Evolutionary conservation across 768 basidiomycete species (phyloP).

Genomic region (Guyanaporus albipodus): DNA sequence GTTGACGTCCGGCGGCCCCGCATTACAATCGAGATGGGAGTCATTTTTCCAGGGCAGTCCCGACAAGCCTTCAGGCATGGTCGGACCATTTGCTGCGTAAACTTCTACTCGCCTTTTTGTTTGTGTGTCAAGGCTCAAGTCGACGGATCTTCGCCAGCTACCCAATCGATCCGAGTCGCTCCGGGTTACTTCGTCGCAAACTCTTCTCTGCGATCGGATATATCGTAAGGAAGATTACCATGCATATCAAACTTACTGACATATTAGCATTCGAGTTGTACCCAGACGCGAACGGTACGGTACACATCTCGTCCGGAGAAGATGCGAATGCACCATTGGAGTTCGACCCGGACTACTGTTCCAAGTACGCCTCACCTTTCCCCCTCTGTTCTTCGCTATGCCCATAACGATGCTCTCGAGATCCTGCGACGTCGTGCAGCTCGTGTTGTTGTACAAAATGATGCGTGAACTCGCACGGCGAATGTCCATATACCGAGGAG

Average conservation of each 20-base stretch:
- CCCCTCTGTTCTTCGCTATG: neutral
- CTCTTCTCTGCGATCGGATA: constrained; percentile 17
- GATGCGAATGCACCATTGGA: constrained; percentile 40
- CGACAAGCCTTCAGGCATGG: constrained; percentile 52
- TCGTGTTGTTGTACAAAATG: constrained; percentile 47
- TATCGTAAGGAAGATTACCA: neutral
- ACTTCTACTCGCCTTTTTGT: neutral
- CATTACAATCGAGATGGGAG: constrained; percentile 48
- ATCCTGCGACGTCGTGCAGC: constrained; percentile 4
- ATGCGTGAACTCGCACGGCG: constrained; percentile 52
- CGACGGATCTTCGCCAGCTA: constrained; percentile 18
- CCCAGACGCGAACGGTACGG: constrained; percentile 43
- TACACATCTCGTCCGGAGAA: constrained; percentile 43
- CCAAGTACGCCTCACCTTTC: constrained; percentile 31
- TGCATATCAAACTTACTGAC: neutral
- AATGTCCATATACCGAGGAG: constrained; percentile 36
- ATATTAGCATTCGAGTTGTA: constrained; percentile 29
- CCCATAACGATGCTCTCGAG: neutral
- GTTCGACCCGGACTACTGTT: constrained; percentile 45
- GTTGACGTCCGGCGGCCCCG: constrained; percentile 38
- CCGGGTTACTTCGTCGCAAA: constrained; percentile 20
- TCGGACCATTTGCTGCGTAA: constrained; percentile 42
- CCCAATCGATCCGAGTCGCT: constrained; percentile 12
- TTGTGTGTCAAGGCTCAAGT: neutral
- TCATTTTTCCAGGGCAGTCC: constrained; percentile 44